A percentile compares a stretch with the other conserved stretches of the same genome.
Conservation (phyloP, 1,284 basidiomycete genomes). For the Pseudozyma sp. region DNA sequence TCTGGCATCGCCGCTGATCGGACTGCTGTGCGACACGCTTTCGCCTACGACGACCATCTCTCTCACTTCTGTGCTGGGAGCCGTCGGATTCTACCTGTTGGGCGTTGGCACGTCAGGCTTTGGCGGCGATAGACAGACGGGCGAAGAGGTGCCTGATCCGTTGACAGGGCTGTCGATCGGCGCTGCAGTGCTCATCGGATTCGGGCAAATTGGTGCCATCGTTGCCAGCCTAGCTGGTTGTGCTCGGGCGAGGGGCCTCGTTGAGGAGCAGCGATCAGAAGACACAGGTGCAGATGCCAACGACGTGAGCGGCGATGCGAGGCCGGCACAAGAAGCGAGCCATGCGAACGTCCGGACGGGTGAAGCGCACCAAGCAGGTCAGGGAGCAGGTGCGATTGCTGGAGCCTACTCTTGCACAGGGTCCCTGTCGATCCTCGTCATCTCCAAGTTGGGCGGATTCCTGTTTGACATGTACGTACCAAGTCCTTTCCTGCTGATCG, state of each 20-base stretch:
- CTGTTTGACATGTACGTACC: conserved; percentile 55
- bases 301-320: conserved; percentile 3
- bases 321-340: background rate
- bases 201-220: conserved; percentile 55
- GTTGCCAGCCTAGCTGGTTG: conserved; percentile 49
- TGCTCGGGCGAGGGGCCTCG: conserved; percentile 26
- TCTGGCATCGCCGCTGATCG: conserved; percentile 46
- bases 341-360: background rate
- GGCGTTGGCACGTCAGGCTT: conserved; percentile 36
- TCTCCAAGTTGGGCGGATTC: conserved; percentile 50
- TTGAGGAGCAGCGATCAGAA: conserved; percentile 5
- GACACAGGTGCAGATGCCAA: conserved; percentile 2
- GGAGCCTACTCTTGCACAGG: conserved; percentile 56
- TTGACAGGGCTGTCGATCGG: conserved; percentile 30
- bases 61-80: conserved; percentile 35
- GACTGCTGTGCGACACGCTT: conserved; percentile 44
- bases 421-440: conserved; percentile 49
- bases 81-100: conserved; percentile 39
- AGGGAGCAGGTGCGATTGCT: conserved; percentile 48
- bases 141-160: conserved; percentile 42
- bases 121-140: conserved; percentile 24
- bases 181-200: conserved; percentile 44
- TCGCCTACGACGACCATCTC: conserved; percentile 37
- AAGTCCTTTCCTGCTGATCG: conserved; percentile 51
- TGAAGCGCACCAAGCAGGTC: conserved; percentile 4